Evolutionary conservation across 1,284 basidiomycete species (phyloP).

Genomic region (Cystobasidium pallidum): DNA sequence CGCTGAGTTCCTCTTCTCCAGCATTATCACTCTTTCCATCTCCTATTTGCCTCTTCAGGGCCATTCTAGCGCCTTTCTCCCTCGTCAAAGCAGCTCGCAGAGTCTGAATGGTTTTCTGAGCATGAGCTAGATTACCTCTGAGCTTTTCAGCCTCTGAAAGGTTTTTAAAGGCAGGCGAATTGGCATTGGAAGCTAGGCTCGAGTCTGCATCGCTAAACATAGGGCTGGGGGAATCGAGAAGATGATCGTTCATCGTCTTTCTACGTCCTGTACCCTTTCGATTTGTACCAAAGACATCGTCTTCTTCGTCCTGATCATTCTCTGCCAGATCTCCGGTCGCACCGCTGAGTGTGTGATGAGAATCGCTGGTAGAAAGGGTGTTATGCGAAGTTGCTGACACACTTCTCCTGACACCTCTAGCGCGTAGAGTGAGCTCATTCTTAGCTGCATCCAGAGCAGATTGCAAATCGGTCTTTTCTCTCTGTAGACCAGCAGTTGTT

Average conservation of each 20-base stretch:
- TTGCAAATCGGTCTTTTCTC: conserved; percentile 90
- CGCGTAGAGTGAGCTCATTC: conserved; percentile 64
- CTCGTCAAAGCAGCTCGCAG: conserved; percentile 69
- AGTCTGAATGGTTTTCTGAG: conserved; percentile 69
- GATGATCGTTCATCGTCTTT: conserved; percentile 43
- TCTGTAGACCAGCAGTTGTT: conserved; percentile 79
- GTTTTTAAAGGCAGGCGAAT: conserved; percentile 45
- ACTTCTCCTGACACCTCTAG: conserved; percentile 46
- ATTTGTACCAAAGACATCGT: conserved; percentile 65
- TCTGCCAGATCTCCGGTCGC: conserved; percentile 66
- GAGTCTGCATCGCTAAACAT: conserved; percentile 27
- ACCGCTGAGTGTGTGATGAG: conserved; percentile 58
- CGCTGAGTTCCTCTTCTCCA: conserved; percentile 45
- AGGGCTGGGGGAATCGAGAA: conserved; percentile 35
- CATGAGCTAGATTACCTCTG: conserved; percentile 67
- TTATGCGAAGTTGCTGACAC: conserved; percentile 47
- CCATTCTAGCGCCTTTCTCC: conserved; percentile 42
- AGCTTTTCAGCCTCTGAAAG: conserved; percentile 53
- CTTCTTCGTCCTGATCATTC: conserved; percentile 58
- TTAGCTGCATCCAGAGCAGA: conserved; percentile 71
- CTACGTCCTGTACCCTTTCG: conserved; percentile 22
- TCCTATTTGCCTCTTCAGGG: conserved; percentile 19
- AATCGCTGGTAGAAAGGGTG: conserved; percentile 26
- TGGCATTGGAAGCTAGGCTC: conserved; percentile 3
- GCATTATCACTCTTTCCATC: conserved; percentile 45